Evolutionary conservation across 805 yeast species (phyloP).

Genomic region (Saturnispora besseyi): DNA sequence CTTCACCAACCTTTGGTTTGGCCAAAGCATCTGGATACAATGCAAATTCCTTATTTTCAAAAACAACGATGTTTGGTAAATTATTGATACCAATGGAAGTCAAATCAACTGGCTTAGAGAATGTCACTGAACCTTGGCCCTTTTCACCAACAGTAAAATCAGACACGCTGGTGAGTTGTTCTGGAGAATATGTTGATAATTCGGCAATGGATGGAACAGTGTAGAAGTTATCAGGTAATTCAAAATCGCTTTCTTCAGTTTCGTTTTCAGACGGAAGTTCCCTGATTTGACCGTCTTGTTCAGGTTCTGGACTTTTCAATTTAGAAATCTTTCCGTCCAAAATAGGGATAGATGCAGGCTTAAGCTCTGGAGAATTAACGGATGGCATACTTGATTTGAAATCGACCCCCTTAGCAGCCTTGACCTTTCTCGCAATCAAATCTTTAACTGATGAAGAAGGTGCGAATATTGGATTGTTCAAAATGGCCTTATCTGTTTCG

Average conservation of each 20-base stretch:
- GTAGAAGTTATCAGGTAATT: slow-evolving; percentile 67
- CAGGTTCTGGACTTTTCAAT: slow-evolving; percentile 1
- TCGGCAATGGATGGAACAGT: slow-evolving; percentile 67
- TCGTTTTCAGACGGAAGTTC: slow-evolving; percentile 2
- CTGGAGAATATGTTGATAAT: slow-evolving; percentile 47
- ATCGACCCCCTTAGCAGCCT: slow-evolving; percentile 26
- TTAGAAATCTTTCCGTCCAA: not conserved
- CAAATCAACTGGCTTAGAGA: slow-evolving; percentile 75
- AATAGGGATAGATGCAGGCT: not conserved
- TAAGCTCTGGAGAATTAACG: not conserved
- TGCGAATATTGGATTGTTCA: slow-evolving; percentile 62
- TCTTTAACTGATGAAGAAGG: slow-evolving; percentile 49
- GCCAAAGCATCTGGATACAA: slow-evolving; percentile 62
- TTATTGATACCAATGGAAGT: slow-evolving; percentile 56
- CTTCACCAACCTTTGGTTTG: slow-evolving; percentile 66
- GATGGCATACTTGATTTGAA: slow-evolving; percentile 20
- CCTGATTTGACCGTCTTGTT: slow-evolving; percentile 1
- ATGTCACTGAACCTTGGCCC: slow-evolving; percentile 69
- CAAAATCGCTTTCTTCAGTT: not conserved
- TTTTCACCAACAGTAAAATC: slow-evolving; percentile 71
- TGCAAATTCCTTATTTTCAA: slow-evolving; percentile 50
- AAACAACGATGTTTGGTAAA: slow-evolving; percentile 55
- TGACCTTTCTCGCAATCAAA: slow-evolving; percentile 41
- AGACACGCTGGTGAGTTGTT: slow-evolving; percentile 54
- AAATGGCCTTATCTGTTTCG: slow-evolving; percentile 56